Base-by-base conservation (phyloP, 75 land plant species). In the Selaginella tamariscina region DNA sequence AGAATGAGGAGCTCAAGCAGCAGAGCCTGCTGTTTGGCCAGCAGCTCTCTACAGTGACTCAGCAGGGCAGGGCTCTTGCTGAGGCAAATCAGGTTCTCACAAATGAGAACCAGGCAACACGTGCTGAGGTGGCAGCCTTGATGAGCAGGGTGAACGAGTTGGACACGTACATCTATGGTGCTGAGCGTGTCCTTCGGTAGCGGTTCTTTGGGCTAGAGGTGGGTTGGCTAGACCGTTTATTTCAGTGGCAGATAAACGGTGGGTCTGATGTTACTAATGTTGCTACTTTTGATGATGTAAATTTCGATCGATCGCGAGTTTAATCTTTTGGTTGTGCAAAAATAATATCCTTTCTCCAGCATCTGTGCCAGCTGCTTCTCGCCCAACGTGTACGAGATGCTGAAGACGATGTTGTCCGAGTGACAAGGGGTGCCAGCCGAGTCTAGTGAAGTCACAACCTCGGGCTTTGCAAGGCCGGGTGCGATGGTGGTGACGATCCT, bases 381-480 rank as follows among this genome's bases (percentile, higher is more conserved):
- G 49, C 49, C 49, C 49, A 5, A 39, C 49, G 15, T 15, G 49
- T 39, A 5, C 11, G 49, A 15, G 49, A 39, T 39, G 49, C 49
- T 39, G 49, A 39, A 39, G 49, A 39, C 49, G 49, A 39, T 39
- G 49, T 39, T 39, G 49, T 39, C 49, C 49, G 49, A 39, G 49
- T 39, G 49, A 39, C 49, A 39, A 39, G 49, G 49, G 49, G 11
- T 39, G 49, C 49, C 49, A 39, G 49, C 49, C 49, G 49, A 39
- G 49, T 39, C 49, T 39, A 39, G 49, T 39, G 49, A 39, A 39
- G 49, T 15, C 49, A 39, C 49, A 39, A 39, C 49, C 49, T 39
- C 49, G 49, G 49, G 49, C 49, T 39, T 39, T 39, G 49, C 49
- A 39, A 39, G 49, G 49, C 49, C 49, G 49, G 49, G 49, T 39